phyloP scores from a whole-genome alignment of 2,329 filamentous ascomycete genomes.

The Lomentospora prolificans region DNA sequence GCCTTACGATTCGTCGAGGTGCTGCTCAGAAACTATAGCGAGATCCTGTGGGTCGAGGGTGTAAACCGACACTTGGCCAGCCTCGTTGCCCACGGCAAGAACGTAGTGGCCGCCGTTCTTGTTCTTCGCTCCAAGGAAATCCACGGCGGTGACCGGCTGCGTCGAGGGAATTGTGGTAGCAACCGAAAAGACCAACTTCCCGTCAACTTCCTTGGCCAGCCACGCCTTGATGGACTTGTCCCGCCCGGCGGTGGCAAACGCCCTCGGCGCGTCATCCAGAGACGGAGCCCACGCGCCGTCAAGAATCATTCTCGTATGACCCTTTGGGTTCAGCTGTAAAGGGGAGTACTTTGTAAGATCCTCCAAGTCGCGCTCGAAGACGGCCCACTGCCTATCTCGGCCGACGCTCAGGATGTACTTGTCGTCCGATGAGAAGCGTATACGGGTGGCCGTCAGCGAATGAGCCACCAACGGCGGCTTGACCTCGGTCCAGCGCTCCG shows the following conservation, averaged over 20 bases:
- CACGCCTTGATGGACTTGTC: slow-evolving; percentile 79
- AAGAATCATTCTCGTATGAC: slow-evolving; percentile 86
- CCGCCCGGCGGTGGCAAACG: slow-evolving; percentile 80
- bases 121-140: slow-evolving; percentile 40
- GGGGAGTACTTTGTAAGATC: slow-evolving; percentile 40
- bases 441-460: slow-evolving; percentile 71
- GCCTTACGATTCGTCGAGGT: slow-evolving; percentile 3
- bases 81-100: slow-evolving; percentile 50
- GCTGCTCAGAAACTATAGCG: background rate
- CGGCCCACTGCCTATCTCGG: slow-evolving; percentile 80
- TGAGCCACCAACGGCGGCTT: slow-evolving; percentile 76
- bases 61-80: slow-evolving; percentile 28
- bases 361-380: slow-evolving; percentile 52
- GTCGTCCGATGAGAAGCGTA: slow-evolving; percentile 73
- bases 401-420: slow-evolving; percentile 75
- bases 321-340: slow-evolving; percentile 63
- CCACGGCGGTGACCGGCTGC: slow-evolving; percentile 60
- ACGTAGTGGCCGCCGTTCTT: slow-evolving; percentile 20
- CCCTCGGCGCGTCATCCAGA: slow-evolving; percentile 24
- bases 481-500: slow-evolving; percentile 76
- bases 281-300: slow-evolving; percentile 73
- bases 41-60: slow-evolving; percentile 4
- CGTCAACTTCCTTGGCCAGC: slow-evolving; percentile 28
- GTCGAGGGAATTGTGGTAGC: slow-evolving; percentile 43
- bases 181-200: slow-evolving; percentile 36